A percentile compares a stretch with the other conserved stretches of the same genome.
These are phyloP conservation scores for Colletotrichum sp. DNA, from an alignment of 2,329 filamentous ascomycete genomes.

Conservation along the genomic window DNA sequence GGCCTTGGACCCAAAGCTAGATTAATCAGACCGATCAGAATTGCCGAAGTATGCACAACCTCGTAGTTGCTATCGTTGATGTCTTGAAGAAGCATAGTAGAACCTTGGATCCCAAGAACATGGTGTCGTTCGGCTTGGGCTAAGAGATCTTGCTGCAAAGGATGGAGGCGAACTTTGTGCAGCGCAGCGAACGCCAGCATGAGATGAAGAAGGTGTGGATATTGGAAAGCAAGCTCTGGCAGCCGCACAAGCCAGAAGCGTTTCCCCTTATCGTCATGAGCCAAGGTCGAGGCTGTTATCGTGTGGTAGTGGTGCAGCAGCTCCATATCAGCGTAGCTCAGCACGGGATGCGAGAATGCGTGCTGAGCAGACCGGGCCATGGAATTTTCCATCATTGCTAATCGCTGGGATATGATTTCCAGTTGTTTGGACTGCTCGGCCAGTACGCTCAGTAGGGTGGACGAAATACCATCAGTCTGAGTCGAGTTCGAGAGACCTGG, in stretches of 20 bases:
- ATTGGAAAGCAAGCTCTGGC: not conserved
- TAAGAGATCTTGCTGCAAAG: not conserved
- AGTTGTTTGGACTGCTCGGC: not conserved
- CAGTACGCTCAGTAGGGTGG: not conserved
- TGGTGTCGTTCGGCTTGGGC: not conserved
- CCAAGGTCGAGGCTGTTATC: not conserved
- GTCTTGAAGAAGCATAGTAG: not conserved
- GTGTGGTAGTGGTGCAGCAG: not conserved
- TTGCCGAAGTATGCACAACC: not conserved
- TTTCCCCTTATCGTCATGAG: not conserved
- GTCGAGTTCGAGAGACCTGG: not conserved
- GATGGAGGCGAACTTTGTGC: not conserved
- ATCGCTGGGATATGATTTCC: not conserved
- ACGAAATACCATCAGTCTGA: not conserved
- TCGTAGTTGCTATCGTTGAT: not conserved
- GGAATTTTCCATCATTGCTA: not conserved
- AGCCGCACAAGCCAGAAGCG: not conserved
- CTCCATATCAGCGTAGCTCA: not conserved
- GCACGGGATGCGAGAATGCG: not conserved
- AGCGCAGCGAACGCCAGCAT: not conserved
- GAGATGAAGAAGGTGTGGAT: not conserved
- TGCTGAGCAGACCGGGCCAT: not conserved
- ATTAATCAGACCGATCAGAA: not conserved
- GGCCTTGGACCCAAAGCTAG: not conserved
- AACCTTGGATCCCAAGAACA: not conserved